Base-by-base conservation (phyloP, 805 yeast species). In the Ogataea corticis region DNA sequence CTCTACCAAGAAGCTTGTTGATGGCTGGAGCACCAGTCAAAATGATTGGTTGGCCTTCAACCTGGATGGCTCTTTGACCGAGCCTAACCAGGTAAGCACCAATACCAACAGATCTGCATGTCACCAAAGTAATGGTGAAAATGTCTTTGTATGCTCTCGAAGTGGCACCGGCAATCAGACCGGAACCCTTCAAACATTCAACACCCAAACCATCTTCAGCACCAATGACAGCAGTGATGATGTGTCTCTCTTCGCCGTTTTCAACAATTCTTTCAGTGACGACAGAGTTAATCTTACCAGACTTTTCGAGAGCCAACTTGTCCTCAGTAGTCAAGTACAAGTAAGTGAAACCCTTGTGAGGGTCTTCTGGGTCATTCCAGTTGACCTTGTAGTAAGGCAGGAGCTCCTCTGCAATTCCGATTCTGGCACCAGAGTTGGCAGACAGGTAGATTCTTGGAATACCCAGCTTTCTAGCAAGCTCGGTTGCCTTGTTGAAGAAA, bases 21-120 rank as follows among this genome's bases (percentile, higher is more conserved):
- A 94, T 89, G 47, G 99, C 97, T 42, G 97, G 97, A 46, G 99
- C 99, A 79, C 99, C 99, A 45, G 99, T 94, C 63, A 94, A 83
- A 57, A 94, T 92, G 59, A 94, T 89, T 45, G 99, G 99, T 72
- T 94, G 98, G 34, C 99, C 99, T 69, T 94, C 97, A 59, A 94
- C 87, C 74, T 94, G 99, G 61, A 94, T 91, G 34, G 98, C 96
- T 77, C 99, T 86, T 77, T 94, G 98, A 62, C 99, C 99, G 56
- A 94, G 79, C 71, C 99, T 86, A 33, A 94, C 99, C 66, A 94
- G 77, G 66, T 94, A 94, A 37, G 99, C 99, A 76, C 99, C 99
- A 68, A 94, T 94, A 84, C 99, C 99, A 61, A 94, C 99, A 42
- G 98, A 91, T 78, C 99, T 85, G 75, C 98, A 91, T n/a, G 99